A percentile compares a stretch with the other conserved stretches of the same genome.
Evolutionary conservation across 805 yeast species (phyloP).

Genomic region (Candida nitratophila): DNA sequence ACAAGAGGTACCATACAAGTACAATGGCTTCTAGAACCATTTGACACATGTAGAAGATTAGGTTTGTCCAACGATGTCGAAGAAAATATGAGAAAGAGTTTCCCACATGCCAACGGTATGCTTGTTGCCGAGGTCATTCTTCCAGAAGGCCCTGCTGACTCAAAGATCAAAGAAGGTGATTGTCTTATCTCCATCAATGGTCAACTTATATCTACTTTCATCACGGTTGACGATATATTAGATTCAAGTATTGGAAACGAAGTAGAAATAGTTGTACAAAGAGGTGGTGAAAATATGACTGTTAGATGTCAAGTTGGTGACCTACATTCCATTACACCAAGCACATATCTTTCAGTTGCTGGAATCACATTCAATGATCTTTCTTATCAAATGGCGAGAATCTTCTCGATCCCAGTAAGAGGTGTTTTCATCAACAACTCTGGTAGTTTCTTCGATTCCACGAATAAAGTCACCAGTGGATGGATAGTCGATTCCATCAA

Average conservation of each 20-base stretch:
- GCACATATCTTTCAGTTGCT: constrained; percentile 69
- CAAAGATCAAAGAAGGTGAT: constrained; percentile 76
- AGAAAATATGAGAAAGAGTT: constrained; percentile 52
- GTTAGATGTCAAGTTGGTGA: constrained; percentile 58
- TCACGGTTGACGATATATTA: constrained; percentile 75
- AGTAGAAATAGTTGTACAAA: constrained; percentile 53
- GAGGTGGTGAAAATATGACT: constrained; percentile 60
- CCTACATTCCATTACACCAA: constrained; percentile 77
- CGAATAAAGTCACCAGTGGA: constrained; percentile 51
- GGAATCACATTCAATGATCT: constrained; percentile 85
- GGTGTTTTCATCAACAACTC: constrained; percentile 82
- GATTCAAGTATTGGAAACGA: constrained; percentile 61
- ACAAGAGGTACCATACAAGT: constrained; percentile 91
- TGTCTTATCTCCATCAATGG: constrained; percentile 69
- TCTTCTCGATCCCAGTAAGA: constrained; percentile 72
- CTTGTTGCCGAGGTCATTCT: constrained; percentile 76
- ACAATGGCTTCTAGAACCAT: constrained; percentile 83
- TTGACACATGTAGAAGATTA: constrained; percentile 81
- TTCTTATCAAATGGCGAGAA: constrained; percentile 84
- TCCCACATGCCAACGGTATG: constrained; percentile 73
- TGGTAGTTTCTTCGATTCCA: constrained; percentile 63
- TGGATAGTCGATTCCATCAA: constrained; percentile 80
- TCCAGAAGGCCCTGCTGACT: constrained; percentile 82
- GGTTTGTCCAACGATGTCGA: constrained; percentile 78
- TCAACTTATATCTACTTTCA: constrained; percentile 56